phyloP scores from a whole-genome alignment of 1,284 basidiomycete species.

The Ustilago nuda region DNA sequence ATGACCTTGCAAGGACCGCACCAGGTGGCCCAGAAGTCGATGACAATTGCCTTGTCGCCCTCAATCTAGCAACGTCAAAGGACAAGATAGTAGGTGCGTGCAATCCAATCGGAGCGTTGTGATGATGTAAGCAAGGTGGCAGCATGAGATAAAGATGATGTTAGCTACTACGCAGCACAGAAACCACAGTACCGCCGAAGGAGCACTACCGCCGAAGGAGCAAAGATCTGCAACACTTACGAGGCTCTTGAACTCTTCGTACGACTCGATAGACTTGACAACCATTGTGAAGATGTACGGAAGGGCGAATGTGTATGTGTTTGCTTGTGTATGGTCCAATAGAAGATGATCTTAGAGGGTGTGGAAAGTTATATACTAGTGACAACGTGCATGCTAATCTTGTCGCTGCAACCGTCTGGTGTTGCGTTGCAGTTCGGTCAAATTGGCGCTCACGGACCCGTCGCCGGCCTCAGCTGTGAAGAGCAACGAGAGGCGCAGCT shows the following conservation, averaged over 20 bases:
- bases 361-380: constrained; percentile 12
- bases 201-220: not conserved
- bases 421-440: not conserved
- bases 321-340: not conserved
- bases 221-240: constrained; percentile 63
- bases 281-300: constrained; percentile 43
- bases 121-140: not conserved
- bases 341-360: not conserved
- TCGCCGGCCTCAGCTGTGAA: not conserved
- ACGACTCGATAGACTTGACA: constrained; percentile 73
- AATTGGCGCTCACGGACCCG: constrained; percentile 2
- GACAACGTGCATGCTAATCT: constrained; percentile 3
- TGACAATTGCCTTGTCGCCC: constrained; percentile 71
- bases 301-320: not conserved
- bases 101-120: no score
- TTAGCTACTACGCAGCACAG: constrained; percentile 8
- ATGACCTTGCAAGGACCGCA: constrained; percentile 78
- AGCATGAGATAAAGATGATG: not conserved
- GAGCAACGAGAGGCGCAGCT: not conserved
- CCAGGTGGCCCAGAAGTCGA: constrained; percentile 69
- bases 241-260: constrained; percentile 74
- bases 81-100: not conserved
- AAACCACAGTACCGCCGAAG: not conserved
- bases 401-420: not conserved
- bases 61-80: constrained; percentile 70